A percentile compares a stretch with the other conserved stretches of the same genome.
These are phyloP conservation scores for Talaromyces borbonicus DNA, from an alignment of 495 filamentous ascomycete species.

Conservation along the genomic window DNA sequence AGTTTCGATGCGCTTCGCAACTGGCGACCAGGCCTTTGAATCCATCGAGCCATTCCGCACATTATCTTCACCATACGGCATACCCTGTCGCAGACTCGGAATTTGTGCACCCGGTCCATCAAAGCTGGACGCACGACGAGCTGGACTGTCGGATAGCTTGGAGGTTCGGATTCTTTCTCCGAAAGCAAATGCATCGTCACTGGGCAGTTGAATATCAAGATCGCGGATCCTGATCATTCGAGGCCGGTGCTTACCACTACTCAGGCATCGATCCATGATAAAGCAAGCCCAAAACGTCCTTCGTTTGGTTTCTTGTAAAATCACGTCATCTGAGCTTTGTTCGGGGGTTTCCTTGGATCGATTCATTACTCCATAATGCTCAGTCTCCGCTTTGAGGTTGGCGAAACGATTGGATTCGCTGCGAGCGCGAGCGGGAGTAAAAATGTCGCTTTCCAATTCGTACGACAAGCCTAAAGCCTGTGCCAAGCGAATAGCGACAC, in stretches of 20 bases:
- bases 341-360: conserved; percentile 27
- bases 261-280: conserved; percentile 69
- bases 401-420: conserved; percentile 35
- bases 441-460: conserved; percentile 42
- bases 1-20: conserved; percentile 52
- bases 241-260: conserved; percentile 64
- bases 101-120: conserved; percentile 36
- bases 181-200: conserved; percentile 40
- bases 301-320: conserved; percentile 65
- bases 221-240: conserved; percentile 60
- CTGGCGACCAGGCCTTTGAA: conserved; percentile 32
- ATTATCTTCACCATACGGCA: conserved; percentile 34
- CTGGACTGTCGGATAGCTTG: conserved; percentile 27
- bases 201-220: conserved; percentile 42
- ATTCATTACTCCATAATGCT: conserved; percentile 29
- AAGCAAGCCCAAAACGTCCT: conserved; percentile 84
- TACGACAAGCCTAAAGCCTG: conserved; percentile 63
- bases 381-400: conserved; percentile 31
- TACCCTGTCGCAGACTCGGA: conserved; percentile 36
- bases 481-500: conserved; percentile 64
- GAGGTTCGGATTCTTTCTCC: conserved; percentile 38
- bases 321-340: conserved; percentile 43
- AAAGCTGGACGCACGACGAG: conserved; percentile 32
- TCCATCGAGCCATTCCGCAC: conserved; percentile 26
- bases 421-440: conserved; percentile 4